A percentile compares a stretch with the other conserved stretches of the same genome.
phyloP scores from a whole-genome alignment of 2,329 filamentous ascomycete species.

The Dothiorella sarmentorum region DNA sequence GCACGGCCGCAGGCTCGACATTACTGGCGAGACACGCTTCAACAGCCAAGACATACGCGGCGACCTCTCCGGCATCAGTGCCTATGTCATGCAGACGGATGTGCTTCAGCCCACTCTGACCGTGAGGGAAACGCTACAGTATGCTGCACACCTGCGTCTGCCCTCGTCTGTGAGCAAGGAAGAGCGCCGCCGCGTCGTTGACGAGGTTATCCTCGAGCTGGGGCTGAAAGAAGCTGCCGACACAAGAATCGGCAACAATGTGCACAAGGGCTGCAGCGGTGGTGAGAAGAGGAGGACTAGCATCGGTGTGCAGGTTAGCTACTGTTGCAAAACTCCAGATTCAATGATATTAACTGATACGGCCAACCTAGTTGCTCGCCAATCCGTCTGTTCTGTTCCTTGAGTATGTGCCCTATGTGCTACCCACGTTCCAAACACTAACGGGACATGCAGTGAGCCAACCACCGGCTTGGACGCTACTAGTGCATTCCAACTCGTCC shows the following conservation, averaged over 20 bases:
- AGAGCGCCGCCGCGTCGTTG: constrained; percentile 63
- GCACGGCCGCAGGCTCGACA: constrained; percentile 50
- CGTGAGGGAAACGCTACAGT: constrained; percentile 70
- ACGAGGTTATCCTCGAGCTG: constrained; percentile 72
- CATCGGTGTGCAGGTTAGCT: constrained; percentile 63
- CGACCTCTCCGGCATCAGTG: constrained; percentile 50
- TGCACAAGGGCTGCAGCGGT: constrained; percentile 72
- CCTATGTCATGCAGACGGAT: constrained; percentile 76
- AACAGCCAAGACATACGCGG: constrained; percentile 45
- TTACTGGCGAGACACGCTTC: constrained; percentile 57
- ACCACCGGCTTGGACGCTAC: constrained; percentile 76
- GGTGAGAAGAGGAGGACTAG: constrained; percentile 75
- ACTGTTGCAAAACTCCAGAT: not conserved
- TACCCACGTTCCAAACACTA: not conserved
- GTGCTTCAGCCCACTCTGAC: constrained; percentile 70
- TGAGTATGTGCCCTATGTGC: constrained; percentile 42
- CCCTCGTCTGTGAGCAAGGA: constrained; percentile 58
- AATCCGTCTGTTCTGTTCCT: constrained; percentile 76
- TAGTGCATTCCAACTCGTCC: constrained; percentile 69
- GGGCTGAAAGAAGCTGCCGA: constrained; percentile 74
- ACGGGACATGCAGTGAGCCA: constrained; percentile 50
- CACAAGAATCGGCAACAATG: constrained; percentile 67
- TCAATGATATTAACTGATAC: not conserved
- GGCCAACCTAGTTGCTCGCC: constrained; percentile 52
- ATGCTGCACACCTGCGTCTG: constrained; percentile 68